Base-by-base conservation (phyloP, 345 rosid species). In the Cardamine occulta region DNA sequence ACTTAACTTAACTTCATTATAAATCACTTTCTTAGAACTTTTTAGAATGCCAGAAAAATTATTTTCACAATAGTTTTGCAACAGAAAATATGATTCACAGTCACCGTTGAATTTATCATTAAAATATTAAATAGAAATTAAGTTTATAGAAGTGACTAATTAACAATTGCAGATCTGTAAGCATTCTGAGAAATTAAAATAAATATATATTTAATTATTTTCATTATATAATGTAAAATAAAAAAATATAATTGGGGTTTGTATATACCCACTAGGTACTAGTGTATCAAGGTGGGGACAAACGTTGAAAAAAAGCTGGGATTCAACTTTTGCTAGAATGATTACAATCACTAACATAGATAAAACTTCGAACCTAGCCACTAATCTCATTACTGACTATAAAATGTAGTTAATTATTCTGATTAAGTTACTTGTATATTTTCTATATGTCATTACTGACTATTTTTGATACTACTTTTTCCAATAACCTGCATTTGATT, bases 201-300 rank as follows among this genome's bases (percentile, higher is more conserved):
- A 24, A 24, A 4, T 28, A 28, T 28, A 28, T 28, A 28, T 28
- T 28, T 3, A 28, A 28, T 28, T 28, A 28, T 28, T 28, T 4
- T 28, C 29, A 28, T 28, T 37, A 15, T 57, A 26, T 23, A 52
- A 19, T 52, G 55, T 18, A 7, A 13, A 64, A 55, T 35, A 26
- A 23, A 72, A 15, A 10, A 34, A 2, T n/a, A 8, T 9, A 44
- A 48, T 13, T 24, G 11, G n/a, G 35, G 13, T 26, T 4, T 18
- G 28, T 54, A 74, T 72, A 63, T 63, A 28, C 72, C 77, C 78
- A 65, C 59, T 73, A 32, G 24, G 34, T 42, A 44, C 39, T 63
- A 73, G 34, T 26, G 67, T 52, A 2, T 47, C 45, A 48, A 59
- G 65, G 79, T 68, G 74, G 79, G 79, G 79, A 59, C 63, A 60